Evolutionary conservation across 768 basidiomycete species (phyloP), one percentile per base, ranked within the genome.

Genomic region (Inosperma sp.): DNA sequence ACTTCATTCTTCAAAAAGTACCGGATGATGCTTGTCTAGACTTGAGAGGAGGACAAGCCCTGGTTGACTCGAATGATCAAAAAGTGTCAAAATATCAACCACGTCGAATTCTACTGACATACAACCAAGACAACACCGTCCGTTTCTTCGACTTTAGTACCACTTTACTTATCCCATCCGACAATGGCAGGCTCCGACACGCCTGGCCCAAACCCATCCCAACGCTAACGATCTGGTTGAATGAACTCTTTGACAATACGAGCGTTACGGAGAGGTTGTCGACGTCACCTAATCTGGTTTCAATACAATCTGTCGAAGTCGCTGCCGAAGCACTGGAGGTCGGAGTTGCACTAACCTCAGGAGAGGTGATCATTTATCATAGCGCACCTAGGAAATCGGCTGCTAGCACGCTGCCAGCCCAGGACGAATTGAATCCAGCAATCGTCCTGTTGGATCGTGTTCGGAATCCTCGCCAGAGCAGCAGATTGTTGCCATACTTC

Each of bases 81-180:
- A 81, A 76, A 53, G 60, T 80, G 12, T 71, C 79, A 22, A 86
- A 83, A 82, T 79, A 76, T 55, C 81, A 86, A 61, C 78, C 76
- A 12, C 80, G 75, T 57, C 79, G 87, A 17, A 64, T 93, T 4
- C 66, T 88, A 16, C 64, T 87, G 3, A 86, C 85, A 0, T 72
- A 71, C 48, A 82, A 88, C 59, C 67, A 69, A 8, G 83, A 92
- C 62, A 69, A 82, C 16, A 77, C 75, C 4, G 67, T 93, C 16
- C 79, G 77, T 48, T 87, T 93, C 64, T 80, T 81, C 56, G 91
- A 95, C 63, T 65, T 84, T 34, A 89, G 88, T 48, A 75, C 81
- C 4, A 83, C 86, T 23, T 72, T 91, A 2, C 68, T 90, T 3
- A 68, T 67, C n/a, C 55, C 64, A 43, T 49, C 79, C 29, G 67